Percentiles rank a stretch among this genome's conserved stretches.
Conservation (phyloP, 1,139 yeast species). For the Blastobotrys capitulatus region DNA sequence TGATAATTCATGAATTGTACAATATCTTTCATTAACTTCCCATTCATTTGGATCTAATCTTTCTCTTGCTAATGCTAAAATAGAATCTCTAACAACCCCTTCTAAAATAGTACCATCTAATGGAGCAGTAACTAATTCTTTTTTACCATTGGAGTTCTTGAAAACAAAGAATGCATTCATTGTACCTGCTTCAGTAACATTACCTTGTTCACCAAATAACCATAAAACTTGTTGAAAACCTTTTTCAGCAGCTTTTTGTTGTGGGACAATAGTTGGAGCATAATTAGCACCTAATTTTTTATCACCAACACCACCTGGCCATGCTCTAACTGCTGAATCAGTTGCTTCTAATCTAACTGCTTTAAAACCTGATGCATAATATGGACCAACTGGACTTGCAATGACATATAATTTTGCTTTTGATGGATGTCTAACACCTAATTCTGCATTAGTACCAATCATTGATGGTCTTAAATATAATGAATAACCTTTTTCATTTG, state of each 20-base stretch:
- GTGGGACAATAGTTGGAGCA: constrained; percentile 92
- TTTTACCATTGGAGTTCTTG: constrained; percentile 63
- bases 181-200: constrained; percentile 94
- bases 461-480: constrained; percentile 89
- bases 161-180: constrained; percentile 92
- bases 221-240: constrained; percentile 96
- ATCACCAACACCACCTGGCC: constrained; percentile 99
- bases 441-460: constrained; percentile 82
- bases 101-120: constrained; percentile 94
- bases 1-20: constrained; percentile 71
- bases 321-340: constrained; percentile 91
- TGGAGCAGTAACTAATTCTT: constrained; percentile 94
- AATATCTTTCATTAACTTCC: constrained; percentile 75
- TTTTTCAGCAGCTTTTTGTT: constrained; percentile 74
- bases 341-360: constrained; percentile 93
- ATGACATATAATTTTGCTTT: constrained; percentile 78
- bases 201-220: constrained; percentile 88
- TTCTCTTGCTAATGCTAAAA: constrained; percentile 68
- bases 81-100: constrained; percentile 94
- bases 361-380: constrained; percentile 82
- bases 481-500: constrained; percentile 80
- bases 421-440: constrained; percentile 80
- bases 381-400: constrained; percentile 94
- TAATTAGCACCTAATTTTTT: constrained; percentile 95
- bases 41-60: constrained; percentile 69